Conservation (phyloP, 2,329 filamentous ascomycete species). For the Pestalotiopsis sp. region DNA sequence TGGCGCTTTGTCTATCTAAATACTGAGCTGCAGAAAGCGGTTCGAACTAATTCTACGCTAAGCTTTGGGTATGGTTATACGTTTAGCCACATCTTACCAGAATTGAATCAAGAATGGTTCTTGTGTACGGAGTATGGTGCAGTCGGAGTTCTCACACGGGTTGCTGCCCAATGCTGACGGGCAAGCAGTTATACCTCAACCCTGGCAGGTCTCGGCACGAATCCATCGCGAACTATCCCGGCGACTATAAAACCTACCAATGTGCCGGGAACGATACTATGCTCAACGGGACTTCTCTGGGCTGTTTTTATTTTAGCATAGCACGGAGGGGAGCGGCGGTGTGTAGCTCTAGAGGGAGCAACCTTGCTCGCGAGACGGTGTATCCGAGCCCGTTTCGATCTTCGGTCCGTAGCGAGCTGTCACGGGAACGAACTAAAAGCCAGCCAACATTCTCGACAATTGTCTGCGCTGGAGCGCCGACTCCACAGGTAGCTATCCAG, state of each 20-base stretch:
- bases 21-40: not conserved
- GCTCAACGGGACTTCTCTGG: not conserved
- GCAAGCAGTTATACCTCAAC: not conserved
- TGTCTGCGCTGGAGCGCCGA: not conserved
- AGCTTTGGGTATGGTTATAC: not conserved
- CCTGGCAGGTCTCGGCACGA: not conserved
- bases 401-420: slow-evolving; percentile 5
- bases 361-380: not conserved
- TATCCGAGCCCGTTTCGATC: not conserved
- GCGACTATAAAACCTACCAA: not conserved
- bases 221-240: not conserved
- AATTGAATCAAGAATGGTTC: not conserved
- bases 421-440: slow-evolving; percentile 1
- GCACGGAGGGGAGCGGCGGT: not conserved
- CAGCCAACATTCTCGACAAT: not conserved
- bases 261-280: not conserved
- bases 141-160: not conserved
- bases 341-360: not conserved
- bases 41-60: not conserved
- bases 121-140: not conserved
- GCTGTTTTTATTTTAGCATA: too few relatives aligned
- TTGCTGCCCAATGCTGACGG: not conserved
- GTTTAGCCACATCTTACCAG: not conserved
- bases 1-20: not conserved
- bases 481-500: not conserved